These are phyloP conservation scores for Euryodendron excelsum DNA, from an alignment of 148 eudicot genomes.

Conservation along the genomic window DNA sequence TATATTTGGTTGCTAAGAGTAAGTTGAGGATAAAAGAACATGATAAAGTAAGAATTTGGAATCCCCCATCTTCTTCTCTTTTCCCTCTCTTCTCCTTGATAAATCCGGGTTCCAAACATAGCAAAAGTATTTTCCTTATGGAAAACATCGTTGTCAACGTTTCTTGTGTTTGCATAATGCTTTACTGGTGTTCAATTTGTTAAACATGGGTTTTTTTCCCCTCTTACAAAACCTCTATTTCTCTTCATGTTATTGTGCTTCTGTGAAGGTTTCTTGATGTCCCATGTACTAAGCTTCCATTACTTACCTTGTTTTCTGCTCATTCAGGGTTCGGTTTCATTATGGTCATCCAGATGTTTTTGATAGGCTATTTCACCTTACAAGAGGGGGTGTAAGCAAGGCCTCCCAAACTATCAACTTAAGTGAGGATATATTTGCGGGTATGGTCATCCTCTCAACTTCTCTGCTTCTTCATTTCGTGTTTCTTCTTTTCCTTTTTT, in stretches of 20 bases:
- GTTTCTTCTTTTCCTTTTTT: neutral
- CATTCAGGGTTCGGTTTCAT: conserved; percentile 91
- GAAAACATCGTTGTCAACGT: too few species aligned
- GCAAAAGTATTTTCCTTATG: too few species aligned
- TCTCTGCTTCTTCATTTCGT: neutral
- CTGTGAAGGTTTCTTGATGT: neutral
- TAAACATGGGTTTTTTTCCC: neutral
- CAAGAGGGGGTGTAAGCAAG: conserved; percentile 97
- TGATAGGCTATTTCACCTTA: conserved; percentile 93
- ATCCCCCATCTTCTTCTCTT: too few species aligned
- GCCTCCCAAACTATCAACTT: conserved; percentile 92
- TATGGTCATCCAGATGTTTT: conserved; percentile 99
- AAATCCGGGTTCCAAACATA: too few species aligned
- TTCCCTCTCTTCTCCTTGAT: too few species aligned
- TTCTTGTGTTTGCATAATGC: too few species aligned
- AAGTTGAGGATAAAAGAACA: too few species aligned
- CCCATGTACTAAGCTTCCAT: neutral
- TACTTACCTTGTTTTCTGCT: neutral
- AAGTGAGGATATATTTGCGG: conserved; percentile 99
- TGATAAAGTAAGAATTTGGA: too few species aligned
- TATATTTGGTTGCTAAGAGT: too few species aligned
- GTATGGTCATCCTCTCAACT: conserved; percentile 35
- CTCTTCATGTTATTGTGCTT: neutral
- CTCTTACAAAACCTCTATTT: neutral
- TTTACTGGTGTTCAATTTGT: neutral